Conservation (phyloP, 306 rosid species). For the Cyclanthera cordifolia region DNA sequence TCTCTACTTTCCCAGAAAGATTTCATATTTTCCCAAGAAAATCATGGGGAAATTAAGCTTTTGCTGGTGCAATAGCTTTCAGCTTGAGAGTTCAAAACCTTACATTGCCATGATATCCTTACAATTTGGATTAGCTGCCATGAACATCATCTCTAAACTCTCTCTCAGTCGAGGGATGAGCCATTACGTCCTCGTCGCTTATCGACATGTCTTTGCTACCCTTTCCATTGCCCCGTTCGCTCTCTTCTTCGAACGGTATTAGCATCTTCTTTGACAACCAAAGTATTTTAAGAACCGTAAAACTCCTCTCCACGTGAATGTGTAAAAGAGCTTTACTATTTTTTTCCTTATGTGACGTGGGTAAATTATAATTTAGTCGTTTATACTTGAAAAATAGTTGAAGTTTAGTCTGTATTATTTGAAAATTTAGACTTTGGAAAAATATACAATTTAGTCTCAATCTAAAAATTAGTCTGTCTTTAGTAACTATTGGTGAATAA, state of each 20-base stretch:
- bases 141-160: slow-evolving; percentile 68
- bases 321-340: too few species aligned
- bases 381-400: too few species aligned
- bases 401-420: too few species aligned
- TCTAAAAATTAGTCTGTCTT: too few species aligned
- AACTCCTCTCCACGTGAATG: too few species aligned
- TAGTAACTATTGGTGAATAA: too few species aligned
- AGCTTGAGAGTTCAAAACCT: slow-evolving; percentile 50
- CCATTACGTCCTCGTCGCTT: slow-evolving; percentile 85
- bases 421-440: too few species aligned
- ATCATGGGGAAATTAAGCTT: slow-evolving; percentile 30
- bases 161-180: slow-evolving; percentile 85
- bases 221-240: slow-evolving; percentile 63
- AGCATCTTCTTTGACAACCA: too few species aligned
- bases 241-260: slow-evolving; percentile 66
- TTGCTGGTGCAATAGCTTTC: slow-evolving; percentile 25
- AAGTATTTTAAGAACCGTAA: too few species aligned
- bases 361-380: too few species aligned
- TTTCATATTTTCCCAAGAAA: background rate
- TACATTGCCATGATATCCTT: slow-evolving; percentile 76
- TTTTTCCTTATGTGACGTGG: too few species aligned
- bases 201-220: slow-evolving; percentile 79
- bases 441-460: too few species aligned
- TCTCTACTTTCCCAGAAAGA: slow-evolving; percentile 9
- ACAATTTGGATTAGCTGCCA: slow-evolving; percentile 82